Conservation (phyloP, 2,329 filamentous ascomycete genomes). For the Phyllosticta paracitricarpa region DNA sequence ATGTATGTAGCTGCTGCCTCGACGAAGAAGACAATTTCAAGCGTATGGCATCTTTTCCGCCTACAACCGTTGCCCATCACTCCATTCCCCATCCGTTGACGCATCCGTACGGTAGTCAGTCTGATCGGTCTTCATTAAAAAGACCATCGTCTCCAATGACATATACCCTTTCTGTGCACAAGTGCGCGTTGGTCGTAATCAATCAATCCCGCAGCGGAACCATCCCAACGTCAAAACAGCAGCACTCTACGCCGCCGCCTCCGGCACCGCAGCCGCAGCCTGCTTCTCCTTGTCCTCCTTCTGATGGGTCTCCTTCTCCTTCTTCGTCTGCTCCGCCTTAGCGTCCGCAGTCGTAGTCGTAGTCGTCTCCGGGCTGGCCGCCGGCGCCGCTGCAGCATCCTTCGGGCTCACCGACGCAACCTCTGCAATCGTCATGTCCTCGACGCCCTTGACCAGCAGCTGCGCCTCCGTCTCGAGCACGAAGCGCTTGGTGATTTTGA, state of each 20-base stretch:
- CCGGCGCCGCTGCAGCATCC: too few relatives aligned
- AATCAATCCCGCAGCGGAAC: neutral
- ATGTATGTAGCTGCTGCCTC: too few relatives aligned
- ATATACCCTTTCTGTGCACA: too few relatives aligned
- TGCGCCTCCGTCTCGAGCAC: neutral
- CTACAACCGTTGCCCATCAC: too few relatives aligned
- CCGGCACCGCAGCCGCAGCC: neutral
- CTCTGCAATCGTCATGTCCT: neutral
- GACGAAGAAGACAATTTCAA: too few relatives aligned
- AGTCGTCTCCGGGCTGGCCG: too few relatives aligned
- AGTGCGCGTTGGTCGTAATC: neutral
- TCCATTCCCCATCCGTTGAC: too few relatives aligned
- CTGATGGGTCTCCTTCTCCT: neutral
- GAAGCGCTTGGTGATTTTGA: slow-evolving; percentile 56
- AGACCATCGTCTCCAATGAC: neutral
- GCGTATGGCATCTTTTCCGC: too few relatives aligned
- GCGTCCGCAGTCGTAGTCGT: neutral
- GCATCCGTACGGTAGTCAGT: too few relatives aligned
- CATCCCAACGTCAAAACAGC: neutral
- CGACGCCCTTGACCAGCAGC: neutral
- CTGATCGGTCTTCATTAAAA: too few relatives aligned
- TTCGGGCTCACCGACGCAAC: neutral
- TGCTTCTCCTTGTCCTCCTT: neutral
- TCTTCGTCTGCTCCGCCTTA: neutral
- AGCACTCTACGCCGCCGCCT: neutral